These are phyloP conservation scores for Henckelia pumila DNA, from an alignment of 257 asterid species.

Conservation along the genomic window DNA sequence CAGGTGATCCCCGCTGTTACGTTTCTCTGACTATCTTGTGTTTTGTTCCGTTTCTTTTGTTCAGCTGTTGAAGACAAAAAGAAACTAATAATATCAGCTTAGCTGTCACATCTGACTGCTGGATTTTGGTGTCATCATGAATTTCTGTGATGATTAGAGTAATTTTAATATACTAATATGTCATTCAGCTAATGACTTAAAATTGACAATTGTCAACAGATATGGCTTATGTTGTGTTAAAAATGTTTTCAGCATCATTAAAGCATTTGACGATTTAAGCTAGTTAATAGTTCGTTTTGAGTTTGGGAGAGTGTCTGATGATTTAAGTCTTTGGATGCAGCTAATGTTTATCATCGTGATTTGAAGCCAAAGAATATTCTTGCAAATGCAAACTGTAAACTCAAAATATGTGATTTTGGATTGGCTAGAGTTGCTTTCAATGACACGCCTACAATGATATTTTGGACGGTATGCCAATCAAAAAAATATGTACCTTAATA, in stretches of 20 bases:
- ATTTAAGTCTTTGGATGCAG: constrained; percentile 43
- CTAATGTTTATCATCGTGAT: constrained; percentile 93
- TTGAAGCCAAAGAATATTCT: constrained; percentile 83
- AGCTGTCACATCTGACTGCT: constrained; percentile 5
- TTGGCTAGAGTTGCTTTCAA: constrained; percentile 93
- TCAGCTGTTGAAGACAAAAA: background rate
- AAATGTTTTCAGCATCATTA: background rate
- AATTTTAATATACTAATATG: constrained; percentile 4
- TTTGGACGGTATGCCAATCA: constrained; percentile 81
- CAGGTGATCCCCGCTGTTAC: constrained; percentile 43
- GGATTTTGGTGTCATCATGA: background rate
- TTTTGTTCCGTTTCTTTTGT: constrained; percentile 6
- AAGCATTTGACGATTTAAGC: background rate
- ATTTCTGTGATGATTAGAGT: background rate
- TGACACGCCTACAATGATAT: constrained; percentile 84
- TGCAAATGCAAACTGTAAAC: constrained; percentile 96
- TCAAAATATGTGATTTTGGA: constrained; percentile 94
- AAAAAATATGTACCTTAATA: constrained; percentile 2
- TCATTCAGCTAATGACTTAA: background rate
- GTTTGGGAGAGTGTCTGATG: constrained; percentile 25
- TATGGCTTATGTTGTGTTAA: background rate
- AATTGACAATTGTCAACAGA: constrained; percentile 1
- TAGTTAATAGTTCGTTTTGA: constrained; percentile 20
- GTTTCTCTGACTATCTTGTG: background rate
- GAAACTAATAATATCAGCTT: background rate